Base-by-base conservation (phyloP, 768 basidiomycete genomes). In the Hericium rajendrae region DNA sequence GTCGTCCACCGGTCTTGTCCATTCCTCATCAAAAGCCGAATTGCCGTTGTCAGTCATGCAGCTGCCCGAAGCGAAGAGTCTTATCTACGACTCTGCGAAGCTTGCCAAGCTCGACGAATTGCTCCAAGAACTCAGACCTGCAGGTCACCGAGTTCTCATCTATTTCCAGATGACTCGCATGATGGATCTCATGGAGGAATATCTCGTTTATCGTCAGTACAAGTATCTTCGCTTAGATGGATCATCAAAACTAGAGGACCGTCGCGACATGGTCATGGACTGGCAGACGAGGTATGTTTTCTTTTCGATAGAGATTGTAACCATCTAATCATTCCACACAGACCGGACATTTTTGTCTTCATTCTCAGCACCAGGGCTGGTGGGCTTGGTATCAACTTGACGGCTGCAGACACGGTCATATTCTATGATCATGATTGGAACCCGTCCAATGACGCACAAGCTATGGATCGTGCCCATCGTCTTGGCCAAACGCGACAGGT, bases 121-220 rank as follows among this genome's bases (percentile, higher is more conserved):
- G n/a, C 76, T 99, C 8, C 88, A 91, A 59, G 91, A 95, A 65
- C 83, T 99, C 57, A 98, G 97, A 73, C 78, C 83, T 38, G 88
- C 85, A 1, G 94, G 94, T 60, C 97, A 99, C 71, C 85, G 94
- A 49, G 92, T 95, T 13, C 72, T 99, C 64, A 79, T 99, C 18
- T 99, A 98, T 73, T 98, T 97, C 85, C 97, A 99, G 71, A 99
- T 99, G 97, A 98, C 95, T 12, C 83, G 88, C 58, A 99, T 98
- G 97, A 97, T 99, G 86, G 94, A 97, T 69, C 76, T 98, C 52
- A 94, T 98, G 84, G 97, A 98, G 70, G 97, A 98, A 69, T 99
- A 97, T 69, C 78, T 99, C 59, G 91, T 97, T 57, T 97, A 89
- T 73, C 85, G 95, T 2, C 94, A 97, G 69, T 93, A 93, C 76